Evolutionary conservation across 1,139 yeast species (phyloP).

Genomic region (Suhomyces maxii): DNA sequence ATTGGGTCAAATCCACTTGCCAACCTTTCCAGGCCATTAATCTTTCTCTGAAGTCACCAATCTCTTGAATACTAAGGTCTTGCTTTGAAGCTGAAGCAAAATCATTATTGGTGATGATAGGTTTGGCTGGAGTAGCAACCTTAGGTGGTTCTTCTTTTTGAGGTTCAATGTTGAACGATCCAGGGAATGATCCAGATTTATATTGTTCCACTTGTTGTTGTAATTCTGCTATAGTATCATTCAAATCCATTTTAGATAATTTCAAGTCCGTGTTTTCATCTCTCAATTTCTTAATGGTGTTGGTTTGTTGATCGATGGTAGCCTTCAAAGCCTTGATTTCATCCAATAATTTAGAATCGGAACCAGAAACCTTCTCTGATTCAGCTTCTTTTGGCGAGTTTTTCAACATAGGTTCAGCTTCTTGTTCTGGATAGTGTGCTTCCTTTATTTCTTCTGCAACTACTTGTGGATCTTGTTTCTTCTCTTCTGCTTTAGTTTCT

Average conservation of each 20-base stretch:
- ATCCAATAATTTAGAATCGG: constrained; percentile 3
- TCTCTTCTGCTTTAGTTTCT: constrained; percentile 1
- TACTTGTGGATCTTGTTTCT: constrained; percentile 6
- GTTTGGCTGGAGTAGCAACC: constrained; percentile 31
- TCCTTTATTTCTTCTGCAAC: constrained; percentile 1
- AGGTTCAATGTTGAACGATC: constrained; percentile 4
- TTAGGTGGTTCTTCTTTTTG: constrained; percentile 9
- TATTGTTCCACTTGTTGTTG: constrained; percentile 23
- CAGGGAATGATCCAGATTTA: constrained; percentile 12
- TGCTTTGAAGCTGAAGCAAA: constrained; percentile 36
- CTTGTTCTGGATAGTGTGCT: background rate
- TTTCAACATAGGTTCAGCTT: background rate
- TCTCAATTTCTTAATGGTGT: constrained; percentile 39
- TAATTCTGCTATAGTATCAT: constrained; percentile 33
- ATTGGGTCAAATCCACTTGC: constrained; percentile 81
- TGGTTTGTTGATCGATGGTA: constrained; percentile 28
- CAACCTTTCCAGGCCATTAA: constrained; percentile 73
- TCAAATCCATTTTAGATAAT: constrained; percentile 48
- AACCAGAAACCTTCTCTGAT: constrained; percentile 9
- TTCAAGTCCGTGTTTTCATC: constrained; percentile 49
- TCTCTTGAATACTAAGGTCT: constrained; percentile 23
- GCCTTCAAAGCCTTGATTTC: constrained; percentile 16
- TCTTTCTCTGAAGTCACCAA: constrained; percentile 42
- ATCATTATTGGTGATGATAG: constrained; percentile 35
- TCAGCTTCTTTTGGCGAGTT: background rate